Conservation (phyloP, 768 basidiomycete species). For the Artomyces pyxidatus region DNA sequence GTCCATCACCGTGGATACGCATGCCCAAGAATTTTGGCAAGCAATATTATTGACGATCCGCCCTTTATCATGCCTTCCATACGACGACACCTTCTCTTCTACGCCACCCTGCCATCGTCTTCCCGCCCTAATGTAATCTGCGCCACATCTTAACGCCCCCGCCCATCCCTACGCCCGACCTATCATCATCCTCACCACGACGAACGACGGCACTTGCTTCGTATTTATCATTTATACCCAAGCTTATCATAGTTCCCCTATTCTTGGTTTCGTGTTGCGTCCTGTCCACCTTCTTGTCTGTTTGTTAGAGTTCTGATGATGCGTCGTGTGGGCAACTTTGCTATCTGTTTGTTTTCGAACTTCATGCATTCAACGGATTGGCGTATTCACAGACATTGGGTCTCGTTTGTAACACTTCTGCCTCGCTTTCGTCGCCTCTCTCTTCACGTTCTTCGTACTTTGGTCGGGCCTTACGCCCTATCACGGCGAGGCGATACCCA, state of each 20-base stretch:
- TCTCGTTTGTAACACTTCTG: no score
- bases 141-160: conserved; percentile 4
- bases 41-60: conserved; percentile 5
- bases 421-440: no score
- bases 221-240: conserved; percentile 2
- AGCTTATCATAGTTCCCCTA: conserved; percentile 19
- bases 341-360: no score
- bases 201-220: not conserved
- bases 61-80: not conserved
- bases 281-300: no score
- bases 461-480: no score
- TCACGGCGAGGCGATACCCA: not conserved
- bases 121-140: not conserved
- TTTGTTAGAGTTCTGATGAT: no score
- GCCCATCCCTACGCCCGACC: not conserved
- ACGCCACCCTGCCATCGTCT: not conserved
- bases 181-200: not conserved
- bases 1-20: conserved; percentile 20
- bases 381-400: no score
- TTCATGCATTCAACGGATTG: no score
- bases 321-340: no score
- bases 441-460: no score
- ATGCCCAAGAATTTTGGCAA: conserved; percentile 11
- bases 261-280: not conserved
- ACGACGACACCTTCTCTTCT: not conserved